These are phyloP conservation scores for Furcasterigmium sp. DNA, from an alignment of 2,329 filamentous ascomycete species.

Conservation along the genomic window DNA sequence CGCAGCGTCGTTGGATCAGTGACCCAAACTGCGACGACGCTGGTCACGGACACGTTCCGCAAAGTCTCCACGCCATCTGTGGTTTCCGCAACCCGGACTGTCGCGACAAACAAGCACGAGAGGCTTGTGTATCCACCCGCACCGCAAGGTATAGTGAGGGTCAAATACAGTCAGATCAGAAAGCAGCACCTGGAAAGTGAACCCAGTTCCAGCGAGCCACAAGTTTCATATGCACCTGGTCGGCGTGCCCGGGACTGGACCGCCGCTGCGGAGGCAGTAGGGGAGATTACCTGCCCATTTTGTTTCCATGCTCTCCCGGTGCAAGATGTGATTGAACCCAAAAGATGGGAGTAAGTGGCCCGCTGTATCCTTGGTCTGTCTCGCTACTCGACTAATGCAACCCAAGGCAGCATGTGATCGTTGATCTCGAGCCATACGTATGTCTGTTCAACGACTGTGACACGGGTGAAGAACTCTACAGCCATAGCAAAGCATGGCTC, in stretches of 20 bases:
- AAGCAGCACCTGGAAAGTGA: too few species aligned
- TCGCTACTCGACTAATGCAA: too few species aligned
- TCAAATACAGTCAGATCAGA: conserved; percentile 3
- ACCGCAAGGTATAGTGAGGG: neutral
- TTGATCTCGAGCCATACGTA: conserved; percentile 15
- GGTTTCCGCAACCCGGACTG: neutral
- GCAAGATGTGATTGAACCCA: neutral
- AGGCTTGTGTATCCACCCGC: conserved; percentile 1
- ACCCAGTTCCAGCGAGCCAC: too few species aligned
- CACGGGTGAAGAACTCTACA: conserved; percentile 5
- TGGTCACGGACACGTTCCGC: neutral
- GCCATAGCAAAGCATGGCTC: conserved; percentile 6
- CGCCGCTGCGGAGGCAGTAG: conserved; percentile 3
- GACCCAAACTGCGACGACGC: neutral
- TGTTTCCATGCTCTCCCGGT: neutral
- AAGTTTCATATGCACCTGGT: too few species aligned
- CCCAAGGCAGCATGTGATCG: neutral
- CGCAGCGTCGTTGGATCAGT: too few species aligned
- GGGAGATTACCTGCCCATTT: conserved; percentile 2
- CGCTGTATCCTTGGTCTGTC: neutral
- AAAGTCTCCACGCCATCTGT: neutral
- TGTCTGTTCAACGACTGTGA: conserved; percentile 14
- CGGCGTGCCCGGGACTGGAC: conserved; percentile 1
- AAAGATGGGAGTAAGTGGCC: conserved; percentile 2
- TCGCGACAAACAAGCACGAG: conserved; percentile 1